Evolutionary conservation across 2,329 filamentous ascomycete species (phyloP).

Genomic region (Grosmannia huntii): DNA sequence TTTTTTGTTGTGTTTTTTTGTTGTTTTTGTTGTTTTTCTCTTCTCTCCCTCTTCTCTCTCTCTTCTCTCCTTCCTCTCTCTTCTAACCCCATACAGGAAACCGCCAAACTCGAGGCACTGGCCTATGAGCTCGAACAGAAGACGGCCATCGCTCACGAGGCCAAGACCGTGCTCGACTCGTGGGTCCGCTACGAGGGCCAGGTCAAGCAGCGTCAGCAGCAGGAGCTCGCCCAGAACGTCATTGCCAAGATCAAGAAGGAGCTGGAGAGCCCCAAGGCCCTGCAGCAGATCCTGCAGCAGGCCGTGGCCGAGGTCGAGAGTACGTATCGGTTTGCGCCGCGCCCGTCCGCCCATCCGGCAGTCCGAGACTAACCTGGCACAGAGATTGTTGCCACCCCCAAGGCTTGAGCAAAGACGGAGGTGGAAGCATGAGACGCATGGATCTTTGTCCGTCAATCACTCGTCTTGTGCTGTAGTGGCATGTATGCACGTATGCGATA

Average conservation of each 20-base stretch:
- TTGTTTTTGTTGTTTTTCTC: neutral
- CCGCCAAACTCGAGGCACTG: conserved; percentile 87
- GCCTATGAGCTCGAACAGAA: conserved; percentile 95
- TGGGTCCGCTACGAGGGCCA: conserved; percentile 98
- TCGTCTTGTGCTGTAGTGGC: conserved; percentile 2
- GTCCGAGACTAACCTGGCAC: conserved; percentile 5
- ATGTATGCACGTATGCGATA: neutral
- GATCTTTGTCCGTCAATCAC: conserved; percentile 6
- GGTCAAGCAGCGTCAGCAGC: conserved; percentile 98
- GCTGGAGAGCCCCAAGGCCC: conserved; percentile 91
- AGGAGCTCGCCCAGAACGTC: conserved; percentile 81
- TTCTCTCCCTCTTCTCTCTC: neutral
- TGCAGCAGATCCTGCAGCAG: conserved; percentile 97
- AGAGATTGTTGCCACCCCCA: conserved; percentile 48
- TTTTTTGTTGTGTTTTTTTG: neutral
- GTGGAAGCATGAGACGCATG: neutral
- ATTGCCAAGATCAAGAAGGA: conserved; percentile 99
- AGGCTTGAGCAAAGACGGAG: conserved; percentile 40
- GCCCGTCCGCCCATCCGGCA: neutral
- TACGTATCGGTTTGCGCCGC: conserved; percentile 28
- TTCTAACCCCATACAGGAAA: conserved; percentile 54
- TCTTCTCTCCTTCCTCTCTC: neutral
- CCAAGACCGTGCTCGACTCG: conserved; percentile 89
- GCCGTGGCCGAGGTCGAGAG: conserved; percentile 93
- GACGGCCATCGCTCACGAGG: conserved; percentile 83